These are phyloP conservation scores for Ceratocystis destructans DNA, from an alignment of 2,329 filamentous ascomycete species.

Conservation along the genomic window DNA sequence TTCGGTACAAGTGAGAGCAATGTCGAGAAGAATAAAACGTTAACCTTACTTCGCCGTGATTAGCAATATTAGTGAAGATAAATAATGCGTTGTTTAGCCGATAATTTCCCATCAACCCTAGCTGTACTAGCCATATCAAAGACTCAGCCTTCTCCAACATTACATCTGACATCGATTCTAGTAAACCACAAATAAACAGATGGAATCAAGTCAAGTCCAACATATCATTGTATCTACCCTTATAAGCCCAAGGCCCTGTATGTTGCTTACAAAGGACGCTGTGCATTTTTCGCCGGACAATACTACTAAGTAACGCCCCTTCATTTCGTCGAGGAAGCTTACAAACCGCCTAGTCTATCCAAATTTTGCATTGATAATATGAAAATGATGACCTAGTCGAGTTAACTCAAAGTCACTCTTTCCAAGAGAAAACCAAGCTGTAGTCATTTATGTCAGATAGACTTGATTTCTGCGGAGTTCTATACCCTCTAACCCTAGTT, in stretches of 20 bases:
- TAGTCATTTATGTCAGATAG: no score
- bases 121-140: neutral
- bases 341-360: neutral
- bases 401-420: no score
- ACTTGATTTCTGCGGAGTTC: no score
- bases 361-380: neutral
- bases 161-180: no score
- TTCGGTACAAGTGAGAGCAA: no score
- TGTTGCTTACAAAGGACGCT: neutral
- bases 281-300: neutral
- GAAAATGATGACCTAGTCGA: no score
- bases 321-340: neutral
- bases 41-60: neutral
- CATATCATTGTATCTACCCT: neutral
- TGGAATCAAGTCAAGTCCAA: no score
- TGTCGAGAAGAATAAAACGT: no score
- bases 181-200: no score
- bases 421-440: no score
- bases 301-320: neutral
- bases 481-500: no score
- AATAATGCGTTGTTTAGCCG: neutral
- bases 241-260: neutral
- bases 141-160: neutral
- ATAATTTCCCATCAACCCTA: neutral
- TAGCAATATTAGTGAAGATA: neutral